Evolutionary conservation across 2,329 filamentous ascomycete species (phyloP).

Genomic region (Pyricularia pennisetigena): DNA sequence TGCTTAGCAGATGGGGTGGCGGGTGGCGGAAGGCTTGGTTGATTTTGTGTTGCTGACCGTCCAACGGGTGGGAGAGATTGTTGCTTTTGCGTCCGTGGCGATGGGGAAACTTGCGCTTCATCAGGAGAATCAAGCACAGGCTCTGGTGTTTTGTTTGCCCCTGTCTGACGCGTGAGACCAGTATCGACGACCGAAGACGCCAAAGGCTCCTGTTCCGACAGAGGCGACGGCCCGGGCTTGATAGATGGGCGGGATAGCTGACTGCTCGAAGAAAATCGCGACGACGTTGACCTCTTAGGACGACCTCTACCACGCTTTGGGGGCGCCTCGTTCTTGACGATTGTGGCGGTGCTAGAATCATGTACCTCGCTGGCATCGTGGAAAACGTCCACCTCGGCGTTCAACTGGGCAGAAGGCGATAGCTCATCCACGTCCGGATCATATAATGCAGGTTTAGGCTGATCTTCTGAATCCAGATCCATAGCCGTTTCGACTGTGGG

Average conservation of each 20-base stretch:
- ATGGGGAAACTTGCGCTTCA: slow-evolving; percentile 2
- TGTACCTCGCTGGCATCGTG: slow-evolving; percentile 15
- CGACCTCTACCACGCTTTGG: slow-evolving; percentile 20
- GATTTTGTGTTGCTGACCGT: not conserved
- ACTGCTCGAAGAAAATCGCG: not conserved
- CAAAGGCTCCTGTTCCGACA: not conserved
- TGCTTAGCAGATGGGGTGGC: slow-evolving; percentile 42
- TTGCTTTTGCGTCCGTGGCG: not conserved
- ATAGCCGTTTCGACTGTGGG: slow-evolving; percentile 12
- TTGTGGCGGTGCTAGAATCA: slow-evolving; percentile 13
- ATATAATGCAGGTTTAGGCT: slow-evolving; percentile 10
- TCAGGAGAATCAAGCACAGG: slow-evolving; percentile 6
- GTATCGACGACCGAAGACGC: not conserved
- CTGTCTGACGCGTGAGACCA: not conserved
- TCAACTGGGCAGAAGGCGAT: not conserved
- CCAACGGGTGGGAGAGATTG: slow-evolving; percentile 1
- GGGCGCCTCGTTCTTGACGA: slow-evolving; percentile 10
- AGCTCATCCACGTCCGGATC: slow-evolving; percentile 11
- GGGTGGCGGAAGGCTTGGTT: slow-evolving; percentile 17
- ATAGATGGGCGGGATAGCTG: not conserved
- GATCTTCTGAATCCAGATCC: slow-evolving; percentile 9
- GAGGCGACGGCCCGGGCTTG: not conserved
- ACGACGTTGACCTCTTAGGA: slow-evolving; percentile 18
- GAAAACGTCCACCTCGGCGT: slow-evolving; percentile 9
- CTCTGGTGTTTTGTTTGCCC: not conserved